Conservation (phyloP, 352 stramenopile species). For the Phytophthora citrophthora region DNA sequence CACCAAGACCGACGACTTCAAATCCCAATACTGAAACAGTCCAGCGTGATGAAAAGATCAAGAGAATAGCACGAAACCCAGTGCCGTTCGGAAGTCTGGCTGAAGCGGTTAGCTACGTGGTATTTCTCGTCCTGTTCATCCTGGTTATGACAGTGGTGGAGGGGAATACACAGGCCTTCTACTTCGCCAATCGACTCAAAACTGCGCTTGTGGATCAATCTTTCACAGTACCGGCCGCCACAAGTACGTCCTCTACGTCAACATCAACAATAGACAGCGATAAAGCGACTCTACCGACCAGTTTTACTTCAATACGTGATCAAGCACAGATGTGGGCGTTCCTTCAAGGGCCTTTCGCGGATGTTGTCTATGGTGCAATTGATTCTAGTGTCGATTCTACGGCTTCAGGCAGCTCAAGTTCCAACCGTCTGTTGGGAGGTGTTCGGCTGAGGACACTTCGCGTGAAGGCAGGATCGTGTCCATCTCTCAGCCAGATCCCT, state of each 20-base stretch:
- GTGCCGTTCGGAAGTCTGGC: conserved; percentile 63
- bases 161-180: conserved; percentile 58
- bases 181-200: conserved; percentile 66
- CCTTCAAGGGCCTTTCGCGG: conserved; percentile 61
- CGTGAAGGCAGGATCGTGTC: conserved; percentile 60
- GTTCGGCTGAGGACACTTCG: conserved; percentile 65
- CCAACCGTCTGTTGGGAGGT: conserved; percentile 59
- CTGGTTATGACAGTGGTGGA: conserved; percentile 57
- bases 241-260: conserved; percentile 20
- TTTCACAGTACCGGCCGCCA: conserved; percentile 41
- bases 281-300: conserved; percentile 35
- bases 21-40: conserved; percentile 8
- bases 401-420: conserved; percentile 37
- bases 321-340: conserved; percentile 69
- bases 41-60: conserved; percentile 47
- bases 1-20: conserved; percentile 8
- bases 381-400: conserved; percentile 6
- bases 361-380: conserved; percentile 53
- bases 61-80: conserved; percentile 38
- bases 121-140: conserved; percentile 68
- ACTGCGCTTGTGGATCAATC: conserved; percentile 51
- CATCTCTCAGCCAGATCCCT: conserved; percentile 50
- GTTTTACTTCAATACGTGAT: conserved; percentile 62
- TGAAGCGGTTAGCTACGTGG: conserved; percentile 52
- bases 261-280: conserved; percentile 11